Percentiles rank a stretch among this genome's conserved stretches.
Conservation (phyloP, 1,139 yeast species). For the Ogataea hybrid region DNA sequence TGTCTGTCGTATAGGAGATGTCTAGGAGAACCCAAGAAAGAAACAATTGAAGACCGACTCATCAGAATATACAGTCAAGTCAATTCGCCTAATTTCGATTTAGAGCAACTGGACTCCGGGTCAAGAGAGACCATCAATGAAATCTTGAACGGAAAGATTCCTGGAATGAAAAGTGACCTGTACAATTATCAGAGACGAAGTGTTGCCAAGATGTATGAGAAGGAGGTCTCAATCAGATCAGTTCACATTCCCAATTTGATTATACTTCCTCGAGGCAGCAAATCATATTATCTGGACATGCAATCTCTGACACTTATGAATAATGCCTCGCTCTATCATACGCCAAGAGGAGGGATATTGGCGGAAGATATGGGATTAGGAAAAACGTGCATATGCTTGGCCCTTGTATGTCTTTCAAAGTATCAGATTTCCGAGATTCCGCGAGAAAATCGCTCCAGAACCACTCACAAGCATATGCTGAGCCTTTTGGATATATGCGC, state of each 20-base stretch:
- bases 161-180: slow-evolving; percentile 49
- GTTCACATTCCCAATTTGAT: slow-evolving; percentile 46
- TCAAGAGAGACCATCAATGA: slow-evolving; percentile 17
- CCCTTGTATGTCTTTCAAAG: slow-evolving; percentile 56
- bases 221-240: slow-evolving; percentile 40
- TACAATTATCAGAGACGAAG: slow-evolving; percentile 61
- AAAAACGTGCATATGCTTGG: slow-evolving; percentile 64
- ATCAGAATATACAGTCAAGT: slow-evolving; percentile 39
- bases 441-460: slow-evolving; percentile 24
- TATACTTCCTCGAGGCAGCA: slow-evolving; percentile 26
- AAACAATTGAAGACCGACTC: slow-evolving; percentile 26
- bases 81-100: slow-evolving; percentile 38
- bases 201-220: slow-evolving; percentile 54
- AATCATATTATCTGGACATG: slow-evolving; percentile 37
- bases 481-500: slow-evolving; percentile 44
- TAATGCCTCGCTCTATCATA: slow-evolving; percentile 40
- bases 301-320: slow-evolving; percentile 30
- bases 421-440: slow-evolving; percentile 51
- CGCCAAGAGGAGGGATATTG: slow-evolving; percentile 65
- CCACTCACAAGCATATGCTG: slow-evolving; percentile 17
- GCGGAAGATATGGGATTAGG: slow-evolving; percentile 83
- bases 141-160: slow-evolving; percentile 33
- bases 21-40: neutral
- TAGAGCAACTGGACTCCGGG: slow-evolving; percentile 17
- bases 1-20: slow-evolving; percentile 16